Conservation (phyloP, 2,329 filamentous ascomycete genomes). For the Sphaceloma murrayae region DNA sequence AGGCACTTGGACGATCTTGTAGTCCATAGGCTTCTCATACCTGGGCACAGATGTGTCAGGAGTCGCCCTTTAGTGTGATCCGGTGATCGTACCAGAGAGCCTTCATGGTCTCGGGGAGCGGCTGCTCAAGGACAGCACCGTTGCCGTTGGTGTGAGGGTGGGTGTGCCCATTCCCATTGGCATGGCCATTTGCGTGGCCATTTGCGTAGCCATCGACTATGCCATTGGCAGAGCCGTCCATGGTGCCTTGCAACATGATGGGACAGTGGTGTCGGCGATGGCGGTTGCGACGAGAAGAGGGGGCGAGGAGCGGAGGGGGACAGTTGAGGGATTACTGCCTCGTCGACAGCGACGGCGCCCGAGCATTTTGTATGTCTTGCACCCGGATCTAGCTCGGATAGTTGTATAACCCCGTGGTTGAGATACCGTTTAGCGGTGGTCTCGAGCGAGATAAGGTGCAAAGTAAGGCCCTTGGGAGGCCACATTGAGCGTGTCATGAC, state of each 20-base stretch:
- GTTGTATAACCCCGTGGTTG: conserved; percentile 6
- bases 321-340: background rate
- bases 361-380: conserved; percentile 4
- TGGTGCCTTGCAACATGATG: conserved; percentile 13
- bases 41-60: conserved; percentile 9
- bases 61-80: background rate
- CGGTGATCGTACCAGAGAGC: conserved; percentile 12
- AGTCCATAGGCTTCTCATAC: conserved; percentile 17
- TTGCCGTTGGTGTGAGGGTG: background rate
- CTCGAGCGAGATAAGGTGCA: conserved; percentile 11
- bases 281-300: background rate
- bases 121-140: no score
- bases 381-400: conserved; percentile 3
- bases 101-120: conserved; percentile 15
- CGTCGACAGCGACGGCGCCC: background rate
- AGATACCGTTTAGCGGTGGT: conserved; percentile 11
- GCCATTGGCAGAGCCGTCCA: conserved; percentile 11
- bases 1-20: conserved; percentile 15
- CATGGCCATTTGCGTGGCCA: conserved; percentile 1
- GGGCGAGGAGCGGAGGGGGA: no score
- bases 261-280: background rate
- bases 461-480: conserved; percentile 12
- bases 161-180: background rate
- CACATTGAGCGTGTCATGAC: conserved; percentile 13
- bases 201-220: background rate